Evolutionary conservation across 1,284 basidiomycete species (phyloP), one percentile per base, ranked within the genome.

Genomic region (Moesziomyces globuligerus): DNA sequence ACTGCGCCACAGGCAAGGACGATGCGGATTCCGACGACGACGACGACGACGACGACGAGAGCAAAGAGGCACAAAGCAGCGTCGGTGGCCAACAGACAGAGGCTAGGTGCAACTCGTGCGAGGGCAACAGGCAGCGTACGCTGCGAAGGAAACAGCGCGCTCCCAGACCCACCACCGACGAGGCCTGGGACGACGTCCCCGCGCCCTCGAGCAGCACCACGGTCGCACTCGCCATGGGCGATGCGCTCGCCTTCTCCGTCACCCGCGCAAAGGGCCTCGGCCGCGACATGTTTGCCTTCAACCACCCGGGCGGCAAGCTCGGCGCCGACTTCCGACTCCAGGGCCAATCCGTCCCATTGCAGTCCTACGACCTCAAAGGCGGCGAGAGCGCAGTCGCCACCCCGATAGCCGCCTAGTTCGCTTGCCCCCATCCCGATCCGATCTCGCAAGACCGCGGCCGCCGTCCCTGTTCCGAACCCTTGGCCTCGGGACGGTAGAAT

Each of bases 191-290:
- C 24, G 59, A 64, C 36, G 70, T 76, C 18, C 83, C 83, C 0
- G 83, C 82, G 4, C 83, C 83, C 17, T 83, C 83, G 21, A 75
- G 69, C 50, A 82, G 79, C 40, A 83, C 83, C 20, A 78, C 83
- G 7, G 74, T 78, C 8, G 82, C 83, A n/a, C 52, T 84, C 23
- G 82, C 83, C 21, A 78, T 84, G 61, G 82, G 83, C 24, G 83
- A 84, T 60, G 79, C 83, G 4, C 69, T 84, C 21, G 82, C 80
- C 3, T 65, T 84, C 43, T 64, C 74, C 11, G 52, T 77, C 15
- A 76, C 78, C 11, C 61, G 70, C 3, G 69, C 76, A 1, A 65
- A 70, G 18, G 78, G 76, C 0, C 39, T 78, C 7, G 71, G 72
- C 3, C 43, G 54, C 15, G 51, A 52, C 21, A 74, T 64, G 39